phyloP scores from a whole-genome alignment of 2,329 filamentous ascomycete species.

The Apiospora sp. region DNA sequence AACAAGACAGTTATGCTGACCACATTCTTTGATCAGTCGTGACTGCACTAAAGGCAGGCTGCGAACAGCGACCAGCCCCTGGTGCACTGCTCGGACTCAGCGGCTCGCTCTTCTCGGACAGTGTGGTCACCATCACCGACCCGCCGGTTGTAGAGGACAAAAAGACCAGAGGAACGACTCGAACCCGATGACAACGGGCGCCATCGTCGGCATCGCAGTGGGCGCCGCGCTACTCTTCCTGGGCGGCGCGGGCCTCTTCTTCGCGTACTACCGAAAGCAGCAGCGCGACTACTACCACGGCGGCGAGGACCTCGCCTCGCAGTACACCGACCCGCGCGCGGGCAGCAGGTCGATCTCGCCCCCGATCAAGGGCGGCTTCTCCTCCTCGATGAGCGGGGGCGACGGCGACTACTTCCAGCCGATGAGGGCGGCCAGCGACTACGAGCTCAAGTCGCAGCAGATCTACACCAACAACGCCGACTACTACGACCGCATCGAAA shows the following conservation, averaged over 20 bases:
- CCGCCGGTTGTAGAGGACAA: constrained; percentile 35
- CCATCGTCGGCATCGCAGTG: constrained; percentile 62
- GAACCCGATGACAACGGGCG: constrained; percentile 50
- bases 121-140: constrained; percentile 50
- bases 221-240: constrained; percentile 54
- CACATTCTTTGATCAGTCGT: constrained; percentile 47
- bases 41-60: constrained; percentile 56
- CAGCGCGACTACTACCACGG: constrained; percentile 29
- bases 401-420: constrained; percentile 11
- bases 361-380: too few species aligned
- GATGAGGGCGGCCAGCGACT: constrained; percentile 32
- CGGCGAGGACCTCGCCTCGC: not conserved
- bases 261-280: constrained; percentile 57
- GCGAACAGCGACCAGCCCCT: constrained; percentile 51
- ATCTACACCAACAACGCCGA: constrained; percentile 39
- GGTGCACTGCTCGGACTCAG: constrained; percentile 51
- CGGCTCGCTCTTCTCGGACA: constrained; percentile 50
- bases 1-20: too few species aligned
- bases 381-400: too few species aligned
- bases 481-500: constrained; percentile 50
- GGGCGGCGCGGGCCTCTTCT: constrained; percentile 52
- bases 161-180: constrained; percentile 28
- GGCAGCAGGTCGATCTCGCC: too few species aligned
- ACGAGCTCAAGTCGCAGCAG: constrained; percentile 40
- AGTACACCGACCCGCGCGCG: constrained; percentile 29